Evolutionary conservation across 1,139 yeast species (phyloP), one percentile per base, ranked within the genome.

Genomic region (Diutina siamensis): DNA sequence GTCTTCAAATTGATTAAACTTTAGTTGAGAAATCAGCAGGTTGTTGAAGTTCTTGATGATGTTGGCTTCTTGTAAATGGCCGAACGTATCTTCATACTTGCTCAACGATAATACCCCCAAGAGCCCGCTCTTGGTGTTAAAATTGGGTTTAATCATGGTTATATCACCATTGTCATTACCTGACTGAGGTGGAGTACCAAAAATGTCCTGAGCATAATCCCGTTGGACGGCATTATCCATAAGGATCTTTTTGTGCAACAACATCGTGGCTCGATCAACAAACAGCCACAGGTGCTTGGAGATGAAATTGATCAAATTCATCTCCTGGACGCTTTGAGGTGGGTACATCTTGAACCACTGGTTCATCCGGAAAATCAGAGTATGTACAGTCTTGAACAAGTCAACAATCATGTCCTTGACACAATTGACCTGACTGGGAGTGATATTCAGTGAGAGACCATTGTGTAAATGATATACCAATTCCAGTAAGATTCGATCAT

Each of bases 251-350:
- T 76, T 74, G 53, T 78, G 83, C 17, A 78, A 57, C 48, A 77
- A 62, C 64, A 77, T 68, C 40, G 73, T 54, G 1, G 80, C 77
- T 46, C 82, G 65, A 54, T 78, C 83, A 33, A 76, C 78, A 56
- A 73, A 72, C 60, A 65, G 68, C 74, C 66, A 76, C 48, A 71
- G 65, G 62, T 73, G 66, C 57, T 72, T 63, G 58, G 71, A 57
- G 56, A 76, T 68, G 63, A 77, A 61, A 55, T 71, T 63, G 28
- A 74, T 63, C 42, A 75, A 62, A 51, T 71, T 73, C 55, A 62
- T 61, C 52, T 74, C 77, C 46, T 66, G 64, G 34, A 68, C 63
- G 8, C 68, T 54, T 45, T 58, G 50, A 0, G 61, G 60, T 0
- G 60, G 59, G 31, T 49, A 44, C 40, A 47, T 27, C 46, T 52